Evolutionary conservation across 106 monocot genomes (phyloP), one percentile per base, ranked within the genome.

Genomic region (Xerophyta viscosa): DNA sequence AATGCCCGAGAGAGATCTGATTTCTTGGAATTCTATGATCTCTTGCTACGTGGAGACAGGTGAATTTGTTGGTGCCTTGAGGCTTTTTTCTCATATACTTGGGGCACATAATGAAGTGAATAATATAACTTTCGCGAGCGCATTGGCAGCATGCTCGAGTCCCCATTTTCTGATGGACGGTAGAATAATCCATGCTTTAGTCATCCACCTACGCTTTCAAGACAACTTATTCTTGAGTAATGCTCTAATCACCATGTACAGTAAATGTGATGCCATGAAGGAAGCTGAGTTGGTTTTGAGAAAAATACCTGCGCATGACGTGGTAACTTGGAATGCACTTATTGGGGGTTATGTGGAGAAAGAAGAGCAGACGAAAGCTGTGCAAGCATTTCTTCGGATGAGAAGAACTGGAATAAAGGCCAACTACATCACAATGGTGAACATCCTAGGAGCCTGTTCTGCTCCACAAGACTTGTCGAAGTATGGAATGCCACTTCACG

Each of bases 231-330:
- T 87, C 37, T 37, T 80, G 31, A 59, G 57, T 20, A 93, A 93
- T 77, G 61, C 92, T 33, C 66, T 93, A 15, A 77, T 93, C 45
- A 77, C 92, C 19, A 88, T 94, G 88, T 94, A 94, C 52, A 64
- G 52, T 27, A 84, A 79, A 41, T 84, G 80, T 54, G 59, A 61
- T 58, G 59, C 76, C 12, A 77, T 76, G 54, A 62, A 56, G 52
- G 78, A 84, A 53, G 80, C 88, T 27, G 39, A 64, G 41, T 37
- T 1, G 48, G 58, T 81, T 4, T 84, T 84, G 33, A 43, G 23
- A 27, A 41, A 33, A 23, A 75, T 83, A 55, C 50, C 66, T 0
- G 27, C 11, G 11, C 56, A 18, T 45, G 94, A 94, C 65, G 49
- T 94, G 21, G 54, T 94, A 19, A 64, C 77, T 9, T 88, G 78